These are phyloP conservation scores for Lycium barbarum DNA, from an alignment of 257 asterid species.

Conservation along the genomic window DNA sequence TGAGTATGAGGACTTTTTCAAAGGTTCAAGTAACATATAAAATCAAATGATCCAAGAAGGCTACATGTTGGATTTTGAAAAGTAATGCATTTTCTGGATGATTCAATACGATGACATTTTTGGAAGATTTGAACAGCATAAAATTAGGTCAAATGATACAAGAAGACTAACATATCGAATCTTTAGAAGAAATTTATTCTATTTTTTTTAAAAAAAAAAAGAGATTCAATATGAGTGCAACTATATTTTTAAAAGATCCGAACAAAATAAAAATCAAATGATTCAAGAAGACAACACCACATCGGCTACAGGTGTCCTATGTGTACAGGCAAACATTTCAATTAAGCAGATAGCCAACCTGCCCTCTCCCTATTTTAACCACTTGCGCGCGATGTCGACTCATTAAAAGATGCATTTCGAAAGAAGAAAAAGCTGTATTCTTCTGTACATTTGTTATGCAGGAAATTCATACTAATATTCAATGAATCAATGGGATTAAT, in stretches of 20 bases:
- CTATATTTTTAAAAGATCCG: accelerated
- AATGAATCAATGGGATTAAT: background rate
- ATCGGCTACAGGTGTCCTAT: background rate
- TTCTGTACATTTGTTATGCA: background rate
- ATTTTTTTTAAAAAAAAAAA: too few species aligned
- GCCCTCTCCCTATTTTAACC: background rate
- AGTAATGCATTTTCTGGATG: background rate
- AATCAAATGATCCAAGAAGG: background rate
- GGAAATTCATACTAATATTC: background rate
- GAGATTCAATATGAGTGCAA: accelerated
- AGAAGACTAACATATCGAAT: background rate
- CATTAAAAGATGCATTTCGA: background rate
- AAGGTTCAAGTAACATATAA: background rate
- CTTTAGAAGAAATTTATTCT: too few species aligned
- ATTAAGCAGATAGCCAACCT: constrained; percentile 26
- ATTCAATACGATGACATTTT: too few species aligned
- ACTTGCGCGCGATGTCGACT: constrained; percentile 28
- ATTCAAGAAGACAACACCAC: background rate
- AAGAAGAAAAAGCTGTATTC: background rate
- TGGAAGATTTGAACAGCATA: too few species aligned
- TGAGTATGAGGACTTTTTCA: too few species aligned
- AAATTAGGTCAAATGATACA: too few species aligned
- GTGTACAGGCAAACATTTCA: background rate
- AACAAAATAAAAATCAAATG: background rate
- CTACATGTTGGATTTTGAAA: background rate